phyloP scores from a whole-genome alignment of 1,284 basidiomycete species.

The Boletus semigastroideus region DNA sequence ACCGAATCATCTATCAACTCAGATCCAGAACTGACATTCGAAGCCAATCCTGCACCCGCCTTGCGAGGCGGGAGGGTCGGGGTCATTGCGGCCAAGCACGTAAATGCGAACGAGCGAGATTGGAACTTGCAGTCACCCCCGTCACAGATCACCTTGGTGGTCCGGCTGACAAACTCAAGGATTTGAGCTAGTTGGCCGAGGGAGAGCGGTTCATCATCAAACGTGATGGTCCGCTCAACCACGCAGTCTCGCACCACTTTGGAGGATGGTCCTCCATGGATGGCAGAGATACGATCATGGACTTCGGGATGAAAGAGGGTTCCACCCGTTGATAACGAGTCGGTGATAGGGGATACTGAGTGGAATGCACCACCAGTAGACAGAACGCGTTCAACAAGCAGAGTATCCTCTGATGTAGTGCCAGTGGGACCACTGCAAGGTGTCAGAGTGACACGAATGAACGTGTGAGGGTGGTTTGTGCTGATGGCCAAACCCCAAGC shows the following conservation, averaged over 20 bases:
- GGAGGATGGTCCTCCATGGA: neutral
- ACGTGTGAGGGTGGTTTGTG: no score
- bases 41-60: no score
- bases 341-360: slow-evolving; percentile 8
- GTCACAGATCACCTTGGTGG: neutral
- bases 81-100: slow-evolving; percentile 3
- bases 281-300: slow-evolving; percentile 10
- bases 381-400: slow-evolving; percentile 19
- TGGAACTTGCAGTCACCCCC: slow-evolving; percentile 12
- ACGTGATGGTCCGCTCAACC: slow-evolving; percentile 10
- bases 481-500: no score
- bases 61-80: slow-evolving; percentile 2
- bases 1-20: slow-evolving; percentile 2
- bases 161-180: slow-evolving; percentile 7
- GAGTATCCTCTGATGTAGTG: neutral
- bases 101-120: slow-evolving; percentile 19
- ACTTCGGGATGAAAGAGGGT: slow-evolving; percentile 10
- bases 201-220: neutral
- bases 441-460: no score
- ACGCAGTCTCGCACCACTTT: slow-evolving; percentile 3
- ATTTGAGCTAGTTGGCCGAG: slow-evolving; percentile 6
- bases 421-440: no score
- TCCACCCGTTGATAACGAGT: neutral
- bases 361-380: slow-evolving; percentile 10
- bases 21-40: rapidly evolving